Conservation (phyloP, 768 basidiomycete species). For the Suillus subaureus region DNA sequence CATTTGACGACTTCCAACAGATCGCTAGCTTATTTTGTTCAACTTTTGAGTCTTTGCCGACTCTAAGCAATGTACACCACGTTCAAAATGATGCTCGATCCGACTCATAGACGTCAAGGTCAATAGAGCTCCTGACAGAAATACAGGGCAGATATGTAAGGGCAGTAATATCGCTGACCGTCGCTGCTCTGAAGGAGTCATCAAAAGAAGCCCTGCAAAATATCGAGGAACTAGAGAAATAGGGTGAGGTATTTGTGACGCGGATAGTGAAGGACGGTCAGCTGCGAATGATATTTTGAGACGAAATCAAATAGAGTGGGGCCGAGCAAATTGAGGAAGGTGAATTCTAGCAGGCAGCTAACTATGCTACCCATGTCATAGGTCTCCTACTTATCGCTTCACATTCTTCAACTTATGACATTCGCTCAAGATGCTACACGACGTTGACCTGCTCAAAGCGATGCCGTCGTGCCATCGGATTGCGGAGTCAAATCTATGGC, state of each 20-base stretch:
- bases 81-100: no score
- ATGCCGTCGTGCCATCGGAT: not conserved
- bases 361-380: not conserved
- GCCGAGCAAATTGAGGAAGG: constrained; percentile 61
- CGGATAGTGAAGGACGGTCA: no score
- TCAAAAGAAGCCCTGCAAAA: constrained; percentile 87
- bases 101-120: no score
- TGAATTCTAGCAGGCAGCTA: constrained; percentile 29
- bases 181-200: constrained; percentile 72
- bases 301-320: no score
- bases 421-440: constrained; percentile 80
- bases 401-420: constrained; percentile 63
- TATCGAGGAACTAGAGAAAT: constrained; percentile 58
- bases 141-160: constrained; percentile 81
- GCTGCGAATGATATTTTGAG: no score
- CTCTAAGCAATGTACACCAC: no score
- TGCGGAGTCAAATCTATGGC: not conserved
- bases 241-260: no score
- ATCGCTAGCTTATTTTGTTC: no score
- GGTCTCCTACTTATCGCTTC: constrained; percentile 13
- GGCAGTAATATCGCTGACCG: constrained; percentile 86
- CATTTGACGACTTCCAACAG: no score
- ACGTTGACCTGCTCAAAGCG: constrained; percentile 77
- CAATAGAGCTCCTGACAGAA: constrained; percentile 70
- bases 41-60: no score